These are phyloP conservation scores for Trichosporon coremiiforme DNA, from an alignment of 1,284 basidiomycete genomes.

Conservation along the genomic window DNA sequence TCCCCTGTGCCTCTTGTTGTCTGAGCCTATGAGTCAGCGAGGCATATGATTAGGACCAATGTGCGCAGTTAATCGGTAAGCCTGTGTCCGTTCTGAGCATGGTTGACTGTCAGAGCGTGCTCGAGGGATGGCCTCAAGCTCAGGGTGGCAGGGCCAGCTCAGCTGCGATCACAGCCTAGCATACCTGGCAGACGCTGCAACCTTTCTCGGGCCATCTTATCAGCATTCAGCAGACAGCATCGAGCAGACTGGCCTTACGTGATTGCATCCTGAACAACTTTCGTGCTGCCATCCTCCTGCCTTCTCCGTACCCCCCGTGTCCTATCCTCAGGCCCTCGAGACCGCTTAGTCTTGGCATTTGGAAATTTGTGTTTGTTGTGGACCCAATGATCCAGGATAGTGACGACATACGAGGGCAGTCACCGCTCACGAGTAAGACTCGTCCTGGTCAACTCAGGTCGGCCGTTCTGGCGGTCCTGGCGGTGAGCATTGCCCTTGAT, in stretches of 20 bases:
- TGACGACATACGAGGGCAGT: slow-evolving; percentile 8
- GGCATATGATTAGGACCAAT: neutral
- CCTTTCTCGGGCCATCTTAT: neutral
- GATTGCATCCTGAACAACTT: neutral
- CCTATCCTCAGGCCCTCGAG: neutral
- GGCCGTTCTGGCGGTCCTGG: neutral
- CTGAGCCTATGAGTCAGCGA: neutral
- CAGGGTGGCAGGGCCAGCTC: neutral
- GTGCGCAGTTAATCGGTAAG: neutral
- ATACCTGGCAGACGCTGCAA: neutral
- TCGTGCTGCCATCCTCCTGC: neutral
- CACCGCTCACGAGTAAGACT: slow-evolving; percentile 4
- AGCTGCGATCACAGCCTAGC: neutral
- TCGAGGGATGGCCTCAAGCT: neutral
- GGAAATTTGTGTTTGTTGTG: neutral
- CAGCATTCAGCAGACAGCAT: too few species aligned
- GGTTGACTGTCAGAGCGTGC: neutral
- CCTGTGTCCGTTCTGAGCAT: neutral
- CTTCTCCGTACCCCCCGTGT: neutral
- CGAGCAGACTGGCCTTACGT: neutral
- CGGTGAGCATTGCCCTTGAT: neutral
- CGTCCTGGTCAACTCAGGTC: neutral
- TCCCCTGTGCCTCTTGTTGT: neutral
- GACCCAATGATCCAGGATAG: neutral
- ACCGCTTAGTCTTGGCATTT: neutral